Evolutionary conservation across 495 filamentous ascomycete species (phyloP), one percentile per base, ranked within the genome.

Genomic region (Neurospora intermedia): DNA sequence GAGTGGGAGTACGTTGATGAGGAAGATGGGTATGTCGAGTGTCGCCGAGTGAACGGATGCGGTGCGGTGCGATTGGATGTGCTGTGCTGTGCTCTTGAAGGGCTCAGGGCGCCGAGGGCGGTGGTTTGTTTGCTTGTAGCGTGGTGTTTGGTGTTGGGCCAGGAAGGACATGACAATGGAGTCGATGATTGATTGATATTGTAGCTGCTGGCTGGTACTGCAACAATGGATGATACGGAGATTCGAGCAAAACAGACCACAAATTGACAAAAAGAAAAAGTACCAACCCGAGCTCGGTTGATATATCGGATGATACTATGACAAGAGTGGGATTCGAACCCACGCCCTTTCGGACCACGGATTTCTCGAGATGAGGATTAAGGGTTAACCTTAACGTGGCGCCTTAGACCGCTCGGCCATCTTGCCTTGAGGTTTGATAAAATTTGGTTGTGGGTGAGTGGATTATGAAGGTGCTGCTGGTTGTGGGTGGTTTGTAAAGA

Each of bases 291-390:
- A 20, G 18, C 45, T 46, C 45, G 45, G 8, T 20, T 46, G 45
- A 20, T 46, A 8, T 6, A 6, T 15, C 6, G 1, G 27, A 31
- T 6, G 15, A 10, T 46, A 16, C 8, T 20, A 4, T n/a, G 78
- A 79, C 75, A 75, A 81, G 77, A 80, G 78, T 81, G 77, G 77
- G 80, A 80, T 80, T 81, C 80, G 77, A 79, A 81, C 80, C 77
- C 78, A 78, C 80, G 78, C 78, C 78, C 78, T 80, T 78, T 81
- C 35, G 35, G 35, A 38, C 35, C 35, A 38, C 35, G 35, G 35
- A 38, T 6, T 38, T 38, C 35, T 38, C 35, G 4, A 38, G 35
- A 38, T 4, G 35, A 38, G 35, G 35, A 38, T 38, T 38, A 38
- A 38, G 35, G 35, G 35, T 38, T 38, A 38, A 38, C 35, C 35